Evolutionary conservation across 805 yeast species (phyloP), one percentile per base, ranked within the genome.

Genomic region (Teunomyces funiuensis): DNA sequence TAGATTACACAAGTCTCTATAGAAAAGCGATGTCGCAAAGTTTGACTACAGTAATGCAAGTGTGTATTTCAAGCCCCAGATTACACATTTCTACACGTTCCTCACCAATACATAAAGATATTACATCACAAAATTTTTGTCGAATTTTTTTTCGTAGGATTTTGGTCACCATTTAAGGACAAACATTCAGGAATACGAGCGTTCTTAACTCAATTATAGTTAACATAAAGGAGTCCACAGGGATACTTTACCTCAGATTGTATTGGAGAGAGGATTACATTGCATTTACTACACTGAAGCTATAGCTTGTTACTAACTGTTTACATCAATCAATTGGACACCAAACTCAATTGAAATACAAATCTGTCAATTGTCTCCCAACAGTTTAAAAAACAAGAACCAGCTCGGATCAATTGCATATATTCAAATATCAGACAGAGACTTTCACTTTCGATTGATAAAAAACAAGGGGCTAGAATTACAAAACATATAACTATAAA

Each of bases 41-140:
- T n/a, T n/a, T n/a, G n/a, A n/a, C n/a, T n/a, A n/a, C n/a, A n/a
- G n/a, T n/a, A n/a, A n/a, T n/a, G n/a, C n/a, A n/a, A n/a, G n/a
- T n/a, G n/a, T n/a, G n/a, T n/a, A n/a, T n/a, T n/a, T n/a, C n/a
- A n/a, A n/a, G n/a, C n/a, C n/a, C n/a, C n/a, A n/a, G n/a, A n/a
- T n/a, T n/a, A n/a, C n/a, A n/a, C n/a, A n/a, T n/a, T n/a, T n/a
- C n/a, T n/a, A n/a, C n/a, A n/a, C n/a, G n/a, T n/a, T n/a, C n/a
- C n/a, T n/a, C n/a, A n/a, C n/a, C n/a, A n/a, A n/a, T 22, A 11
- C 25, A 22, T 3, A 8, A 11, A 40, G 23, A 9, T 42, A 40
- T 25, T 33, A 33, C 37, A 25, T 22, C 28, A 31, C 25, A 31
- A n/a, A 31, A 14, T 31, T 31, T 31, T 31, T 31, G 34, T 31